Percentiles rank a stretch among this genome's conserved stretches.
phyloP scores from a whole-genome alignment of 371 early-diverging fungal genomes.

The Mortierella sp. region DNA sequence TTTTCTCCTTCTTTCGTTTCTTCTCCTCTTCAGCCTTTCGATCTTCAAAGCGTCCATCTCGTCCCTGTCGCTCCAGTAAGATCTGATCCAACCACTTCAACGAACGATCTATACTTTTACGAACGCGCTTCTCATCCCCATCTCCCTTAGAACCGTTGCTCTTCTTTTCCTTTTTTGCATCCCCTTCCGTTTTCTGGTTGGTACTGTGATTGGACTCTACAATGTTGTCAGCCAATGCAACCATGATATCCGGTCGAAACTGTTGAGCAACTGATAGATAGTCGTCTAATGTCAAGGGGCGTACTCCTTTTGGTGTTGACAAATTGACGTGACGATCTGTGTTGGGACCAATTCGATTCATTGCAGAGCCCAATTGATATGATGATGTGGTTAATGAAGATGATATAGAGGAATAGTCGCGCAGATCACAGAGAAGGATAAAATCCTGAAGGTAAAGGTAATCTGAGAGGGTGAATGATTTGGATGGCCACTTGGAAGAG shows the following conservation, averaged over 20 bases:
- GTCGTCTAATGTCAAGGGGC: slow-evolving; percentile 66
- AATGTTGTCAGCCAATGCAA: slow-evolving; percentile 58
- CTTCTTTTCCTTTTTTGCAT: not conserved
- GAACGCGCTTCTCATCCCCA: slow-evolving; percentile 69
- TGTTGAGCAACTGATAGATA: slow-evolving; percentile 62
- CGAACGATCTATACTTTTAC: slow-evolving; percentile 75
- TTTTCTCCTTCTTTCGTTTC: slow-evolving; percentile 43
- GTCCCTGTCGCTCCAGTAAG: slow-evolving; percentile 33
- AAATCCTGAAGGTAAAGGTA: slow-evolving; percentile 65
- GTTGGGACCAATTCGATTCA: slow-evolving; percentile 61
- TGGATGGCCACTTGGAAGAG: slow-evolving; percentile 23
- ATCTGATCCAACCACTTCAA: slow-evolving; percentile 74
- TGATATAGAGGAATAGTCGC: slow-evolving; percentile 66
- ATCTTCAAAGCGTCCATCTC: slow-evolving; percentile 21
- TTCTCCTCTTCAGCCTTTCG: slow-evolving; percentile 30
- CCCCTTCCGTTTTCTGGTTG: slow-evolving; percentile 35
- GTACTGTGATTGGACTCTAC: slow-evolving; percentile 43
- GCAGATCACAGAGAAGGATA: slow-evolving; percentile 73
- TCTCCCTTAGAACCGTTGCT: not conserved
- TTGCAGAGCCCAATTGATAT: slow-evolving; percentile 10
- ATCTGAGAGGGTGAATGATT: slow-evolving; percentile 66
- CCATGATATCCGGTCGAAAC: slow-evolving; percentile 68
- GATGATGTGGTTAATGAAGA: not conserved
- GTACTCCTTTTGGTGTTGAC: slow-evolving; percentile 76
- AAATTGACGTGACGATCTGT: slow-evolving; percentile 76